Conservation (phyloP, 371 early-diverging fungal species). For the Syncephalis plumigaleata region DNA sequence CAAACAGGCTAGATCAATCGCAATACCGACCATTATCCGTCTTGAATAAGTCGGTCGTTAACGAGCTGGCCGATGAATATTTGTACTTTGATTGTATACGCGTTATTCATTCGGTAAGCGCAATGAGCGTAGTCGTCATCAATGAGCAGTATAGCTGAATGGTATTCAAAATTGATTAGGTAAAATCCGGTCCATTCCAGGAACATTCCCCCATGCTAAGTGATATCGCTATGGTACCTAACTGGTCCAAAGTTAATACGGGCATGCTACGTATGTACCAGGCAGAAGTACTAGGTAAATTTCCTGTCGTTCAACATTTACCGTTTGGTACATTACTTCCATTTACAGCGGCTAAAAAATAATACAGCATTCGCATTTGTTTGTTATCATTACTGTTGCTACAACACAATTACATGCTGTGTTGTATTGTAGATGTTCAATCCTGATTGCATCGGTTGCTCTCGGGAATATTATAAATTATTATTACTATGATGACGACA, state of each 20-base stretch:
- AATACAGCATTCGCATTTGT: too few species aligned
- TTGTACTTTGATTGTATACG: conserved; percentile 79
- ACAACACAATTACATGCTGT: too few species aligned
- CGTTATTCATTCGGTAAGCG: conserved; percentile 47
- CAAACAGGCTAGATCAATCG: conserved; percentile 21
- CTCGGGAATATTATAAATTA: too few species aligned
- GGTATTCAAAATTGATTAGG: too few species aligned
- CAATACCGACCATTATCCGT: conserved; percentile 56
- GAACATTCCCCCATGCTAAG: conserved; percentile 89
- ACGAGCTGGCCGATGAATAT: conserved; percentile 52
- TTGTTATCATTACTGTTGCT: too few species aligned
- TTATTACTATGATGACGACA: too few species aligned
- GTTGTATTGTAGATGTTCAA: too few species aligned
- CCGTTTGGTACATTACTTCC: conserved; percentile 64
- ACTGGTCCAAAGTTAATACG: conserved; percentile 83
- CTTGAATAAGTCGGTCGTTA: conserved; percentile 38
- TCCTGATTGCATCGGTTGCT: too few species aligned
- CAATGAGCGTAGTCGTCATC: not conserved
- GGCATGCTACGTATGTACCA: conserved; percentile 95
- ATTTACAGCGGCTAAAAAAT: conserved; percentile 7
- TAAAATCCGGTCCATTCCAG: conserved; percentile 42
- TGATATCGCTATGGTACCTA: conserved; percentile 75
- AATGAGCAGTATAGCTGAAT: not conserved
- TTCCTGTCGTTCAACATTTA: conserved; percentile 97
- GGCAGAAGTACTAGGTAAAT: conserved; percentile 86